Percentiles rank a stretch among this genome's conserved stretches.
Conservation (phyloP, 208 protist genomes). For the Leishmania tropica region DNA sequence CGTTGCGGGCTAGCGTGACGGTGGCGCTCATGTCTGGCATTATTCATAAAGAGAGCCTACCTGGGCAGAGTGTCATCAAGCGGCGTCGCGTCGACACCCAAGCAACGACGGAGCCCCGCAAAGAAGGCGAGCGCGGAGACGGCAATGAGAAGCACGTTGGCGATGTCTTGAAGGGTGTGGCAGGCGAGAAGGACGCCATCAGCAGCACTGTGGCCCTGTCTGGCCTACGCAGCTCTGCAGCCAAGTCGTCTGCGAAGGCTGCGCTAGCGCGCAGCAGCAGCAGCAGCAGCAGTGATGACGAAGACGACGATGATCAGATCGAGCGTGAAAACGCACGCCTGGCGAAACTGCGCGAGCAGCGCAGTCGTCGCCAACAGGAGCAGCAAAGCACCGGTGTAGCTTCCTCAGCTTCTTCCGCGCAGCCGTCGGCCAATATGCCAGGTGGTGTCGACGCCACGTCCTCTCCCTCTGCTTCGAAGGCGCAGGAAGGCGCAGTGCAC, state of each 20-base stretch:
- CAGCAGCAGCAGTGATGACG: constrained; percentile 35
- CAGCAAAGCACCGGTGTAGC: neutral
- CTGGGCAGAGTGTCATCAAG: constrained; percentile 58
- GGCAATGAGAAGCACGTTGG: neutral
- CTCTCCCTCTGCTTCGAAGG: neutral
- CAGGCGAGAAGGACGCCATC: neutral
- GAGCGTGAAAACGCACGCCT: constrained; percentile 53
- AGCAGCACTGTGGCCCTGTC: neutral
- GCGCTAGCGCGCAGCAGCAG: neutral
- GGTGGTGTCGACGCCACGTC: neutral
- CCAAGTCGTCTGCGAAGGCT: neutral
- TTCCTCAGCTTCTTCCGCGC: neutral
- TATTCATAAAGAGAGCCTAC: constrained; percentile 72
- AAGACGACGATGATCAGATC: constrained; percentile 54
- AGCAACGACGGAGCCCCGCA: neutral
- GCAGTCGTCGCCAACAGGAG: constrained; percentile 21
- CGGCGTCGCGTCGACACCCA: constrained; percentile 46
- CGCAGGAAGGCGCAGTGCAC: neutral
- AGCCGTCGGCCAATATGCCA: neutral
- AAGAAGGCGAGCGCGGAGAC: neutral
- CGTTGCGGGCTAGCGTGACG: neutral
- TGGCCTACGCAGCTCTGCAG: neutral
- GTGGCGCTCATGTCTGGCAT: constrained; percentile 30
- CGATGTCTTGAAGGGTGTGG: neutral
- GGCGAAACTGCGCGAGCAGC: constrained; percentile 46